Conservation (phyloP, 2,329 filamentous ascomycete species). For the Fusarium sp. region DNA sequence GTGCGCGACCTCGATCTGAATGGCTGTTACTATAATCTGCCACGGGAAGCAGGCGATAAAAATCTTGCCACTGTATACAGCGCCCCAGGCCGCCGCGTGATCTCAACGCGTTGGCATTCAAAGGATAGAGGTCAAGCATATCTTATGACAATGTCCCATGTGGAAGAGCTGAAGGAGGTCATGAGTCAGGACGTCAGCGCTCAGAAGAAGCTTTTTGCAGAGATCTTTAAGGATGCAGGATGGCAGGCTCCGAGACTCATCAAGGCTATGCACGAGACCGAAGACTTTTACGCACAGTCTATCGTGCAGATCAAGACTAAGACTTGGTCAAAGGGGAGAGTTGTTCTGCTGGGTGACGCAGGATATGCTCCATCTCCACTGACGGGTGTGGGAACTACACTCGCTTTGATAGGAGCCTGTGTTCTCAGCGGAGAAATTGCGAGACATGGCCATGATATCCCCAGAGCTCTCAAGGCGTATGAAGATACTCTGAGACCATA, state of each 20-base stretch:
- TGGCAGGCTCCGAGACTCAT: slow-evolving; percentile 57
- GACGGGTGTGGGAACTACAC: slow-evolving; percentile 60
- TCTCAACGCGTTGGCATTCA: slow-evolving; percentile 30
- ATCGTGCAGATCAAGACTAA: slow-evolving; percentile 56
- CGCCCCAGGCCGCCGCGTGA: slow-evolving; percentile 12
- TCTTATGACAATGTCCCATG: slow-evolving; percentile 46
- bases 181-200: slow-evolving; percentile 39
- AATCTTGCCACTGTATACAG: slow-evolving; percentile 25
- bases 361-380: slow-evolving; percentile 58
- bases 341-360: slow-evolving; percentile 61
- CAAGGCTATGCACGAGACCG: slow-evolving; percentile 47
- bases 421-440: slow-evolving; percentile 60
- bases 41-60: slow-evolving; percentile 1
- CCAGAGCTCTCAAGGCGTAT: slow-evolving; percentile 51
- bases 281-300: slow-evolving; percentile 58
- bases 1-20: slow-evolving; percentile 15
- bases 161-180: slow-evolving; percentile 39
- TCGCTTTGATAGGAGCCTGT: slow-evolving; percentile 59
- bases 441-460: slow-evolving; percentile 35
- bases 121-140: slow-evolving; percentile 41
- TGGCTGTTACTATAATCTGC: slow-evolving; percentile 20
- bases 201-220: slow-evolving; percentile 53
- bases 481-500: slow-evolving; percentile 54
- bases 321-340: slow-evolving; percentile 49
- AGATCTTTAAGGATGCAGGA: slow-evolving; percentile 56